Base-by-base conservation (phyloP, 2,329 filamentous ascomycete genomes). In the Graphium sp. region DNA sequence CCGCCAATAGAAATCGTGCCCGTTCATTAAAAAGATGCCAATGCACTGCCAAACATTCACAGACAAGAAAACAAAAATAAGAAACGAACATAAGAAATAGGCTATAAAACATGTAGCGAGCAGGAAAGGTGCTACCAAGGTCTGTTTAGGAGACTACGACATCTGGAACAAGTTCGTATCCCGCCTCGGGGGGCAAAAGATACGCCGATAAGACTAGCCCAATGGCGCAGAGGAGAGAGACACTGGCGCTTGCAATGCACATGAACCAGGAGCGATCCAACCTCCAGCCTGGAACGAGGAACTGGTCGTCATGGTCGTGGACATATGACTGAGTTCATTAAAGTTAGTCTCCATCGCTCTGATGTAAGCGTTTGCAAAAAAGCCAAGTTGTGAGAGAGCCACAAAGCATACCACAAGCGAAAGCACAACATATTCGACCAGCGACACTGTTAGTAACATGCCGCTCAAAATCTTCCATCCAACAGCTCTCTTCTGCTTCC, bases 261-360 rank as follows among this genome's bases (percentile, higher is more conserved):
- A 92, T 65, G 18, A 77, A 66, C 70, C 80, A 94, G 2, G 79
- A 81, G 30, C 66, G 69, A 43, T 81, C 84, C 31, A 94, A 63
- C 34, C 63, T 61, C 80, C 83, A 94, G 34, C 83, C 84, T 1
- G 68, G 66, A 12, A 77, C 64, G 42, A 75, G 73, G 48, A 94
- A 94, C 40, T 81, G 74, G 27, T 78, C 69, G 47, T 93, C 80
- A 44, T 87, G 64, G 39, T 92, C 76, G 48, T 73, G 85, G 12
- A 92, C 62, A 46, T 82, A 89, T 12, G 81, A 74, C 83, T 92
- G 39, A 22, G 5, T 16, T n/a, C 18, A 13, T 14, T 15, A 4
- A 7, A 11, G 21, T 25, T 13, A 32, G 32, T 14, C 11, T 21
- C 15, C 14, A 5, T 3, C 7, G n/a, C n/a, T n/a, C n/a, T n/a